Evolutionary conservation across 768 basidiomycete genomes (phyloP).

Genomic region (Dioszegia aurantiaca): DNA sequence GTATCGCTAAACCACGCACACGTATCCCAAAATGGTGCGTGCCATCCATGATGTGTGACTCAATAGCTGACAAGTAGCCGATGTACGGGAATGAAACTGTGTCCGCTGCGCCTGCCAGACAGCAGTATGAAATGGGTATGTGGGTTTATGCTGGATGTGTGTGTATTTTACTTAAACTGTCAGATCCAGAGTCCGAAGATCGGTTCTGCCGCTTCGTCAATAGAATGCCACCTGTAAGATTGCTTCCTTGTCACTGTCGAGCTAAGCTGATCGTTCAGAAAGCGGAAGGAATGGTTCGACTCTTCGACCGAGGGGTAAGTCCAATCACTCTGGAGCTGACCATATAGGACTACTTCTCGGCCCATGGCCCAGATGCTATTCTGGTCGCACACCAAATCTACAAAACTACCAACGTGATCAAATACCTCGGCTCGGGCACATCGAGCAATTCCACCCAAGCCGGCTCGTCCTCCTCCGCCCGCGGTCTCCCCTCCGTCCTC

Average conservation of each 20-base stretch:
- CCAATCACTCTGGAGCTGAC: slow-evolving; percentile 9
- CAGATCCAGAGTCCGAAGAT: slow-evolving; percentile 62
- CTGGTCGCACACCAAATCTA: slow-evolving; percentile 64
- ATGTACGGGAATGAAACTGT: slow-evolving; percentile 44
- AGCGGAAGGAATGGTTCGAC: slow-evolving; percentile 69
- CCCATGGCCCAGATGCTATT: slow-evolving; percentile 82
- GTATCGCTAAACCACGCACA: no score
- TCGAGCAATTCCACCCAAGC: slow-evolving; percentile 18
- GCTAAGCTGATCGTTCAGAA: slow-evolving; percentile 37
- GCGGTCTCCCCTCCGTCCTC: slow-evolving; percentile 69
- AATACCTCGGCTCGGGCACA: slow-evolving; percentile 66
- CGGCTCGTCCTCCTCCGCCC: slow-evolving; percentile 38
- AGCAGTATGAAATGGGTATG: slow-evolving; percentile 46
- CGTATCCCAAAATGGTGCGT: no score
- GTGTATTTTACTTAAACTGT: no score
- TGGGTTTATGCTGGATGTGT: no score
- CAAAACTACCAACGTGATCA: slow-evolving; percentile 83
- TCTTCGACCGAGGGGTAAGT: slow-evolving; percentile 68
- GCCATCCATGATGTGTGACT: no score
- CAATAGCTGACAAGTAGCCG: slow-evolving; percentile 17
- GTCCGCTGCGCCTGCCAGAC: slow-evolving; percentile 26
- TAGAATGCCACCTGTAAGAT: slow-evolving; percentile 51
- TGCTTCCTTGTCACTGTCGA: not conserved
- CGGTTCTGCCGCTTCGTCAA: slow-evolving; percentile 65
- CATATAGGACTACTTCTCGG: slow-evolving; percentile 69